Evolutionary conservation across 345 rosid species (phyloP).

Genomic region (Corchorus capsularis): DNA sequence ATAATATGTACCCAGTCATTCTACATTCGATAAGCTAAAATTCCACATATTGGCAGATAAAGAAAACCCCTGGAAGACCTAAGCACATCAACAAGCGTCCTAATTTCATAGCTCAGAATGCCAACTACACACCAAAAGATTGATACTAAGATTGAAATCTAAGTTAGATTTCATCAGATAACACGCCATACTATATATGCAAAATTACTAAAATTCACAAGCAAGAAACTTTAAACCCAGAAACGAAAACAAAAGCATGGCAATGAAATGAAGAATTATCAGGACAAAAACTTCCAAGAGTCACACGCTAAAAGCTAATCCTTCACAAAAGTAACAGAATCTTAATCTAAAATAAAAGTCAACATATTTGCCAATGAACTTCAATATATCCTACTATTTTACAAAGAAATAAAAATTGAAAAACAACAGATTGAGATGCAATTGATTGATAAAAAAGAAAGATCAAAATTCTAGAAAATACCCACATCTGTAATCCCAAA

Average conservation of each 20-base stretch:
- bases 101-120: neutral
- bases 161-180: slow-evolving; percentile 8
- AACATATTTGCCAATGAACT: neutral
- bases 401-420: neutral
- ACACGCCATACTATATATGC: neutral
- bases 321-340: neutral
- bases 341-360: neutral
- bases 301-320: neutral
- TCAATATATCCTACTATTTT: neutral
- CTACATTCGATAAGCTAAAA: neutral
- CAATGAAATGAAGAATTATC: neutral
- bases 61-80: neutral
- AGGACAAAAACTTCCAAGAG: neutral
- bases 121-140: neutral
- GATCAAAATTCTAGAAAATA: neutral
- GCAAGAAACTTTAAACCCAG: neutral
- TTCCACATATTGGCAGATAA: neutral
- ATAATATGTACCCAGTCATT: neutral
- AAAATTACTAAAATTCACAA: neutral
- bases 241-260: neutral
- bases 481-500: neutral
- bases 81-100: neutral
- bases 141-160: neutral
- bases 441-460: neutral
- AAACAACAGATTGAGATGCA: neutral